These are phyloP conservation scores for Vanrija pseudolonga DNA, from an alignment of 1,284 basidiomycete genomes.

Conservation along the genomic window DNA sequence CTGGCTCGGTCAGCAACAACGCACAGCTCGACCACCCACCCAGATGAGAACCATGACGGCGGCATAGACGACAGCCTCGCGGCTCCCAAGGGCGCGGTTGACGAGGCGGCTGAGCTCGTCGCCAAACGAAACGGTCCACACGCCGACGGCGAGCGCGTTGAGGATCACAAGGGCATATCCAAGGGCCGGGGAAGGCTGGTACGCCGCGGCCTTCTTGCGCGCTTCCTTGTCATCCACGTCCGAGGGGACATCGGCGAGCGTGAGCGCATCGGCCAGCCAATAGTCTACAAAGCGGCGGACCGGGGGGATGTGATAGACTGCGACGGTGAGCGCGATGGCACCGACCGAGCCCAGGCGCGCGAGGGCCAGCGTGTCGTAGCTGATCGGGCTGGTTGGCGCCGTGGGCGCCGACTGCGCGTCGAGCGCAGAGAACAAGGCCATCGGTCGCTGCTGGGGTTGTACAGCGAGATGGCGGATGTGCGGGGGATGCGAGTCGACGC, in stretches of 20 bases:
- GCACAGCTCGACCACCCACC: conserved; percentile 26
- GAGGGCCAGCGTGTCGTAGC: background rate
- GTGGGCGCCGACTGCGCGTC: no score
- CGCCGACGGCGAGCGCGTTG: conserved; percentile 22
- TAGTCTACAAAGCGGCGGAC: background rate
- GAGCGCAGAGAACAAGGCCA: no score
- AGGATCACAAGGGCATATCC: conserved; percentile 22
- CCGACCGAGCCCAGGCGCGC: background rate
- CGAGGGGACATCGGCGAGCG: conserved; percentile 4
- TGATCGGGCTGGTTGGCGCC: no score
- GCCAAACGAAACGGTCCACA: conserved; percentile 37
- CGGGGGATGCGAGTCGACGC: background rate
- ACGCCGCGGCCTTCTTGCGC: background rate
- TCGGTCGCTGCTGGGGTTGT: background rate
- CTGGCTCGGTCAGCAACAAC: conserved; percentile 3
- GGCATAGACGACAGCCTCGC: conserved; percentile 8
- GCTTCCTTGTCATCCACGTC: conserved; percentile 3
- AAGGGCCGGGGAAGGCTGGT: conserved; percentile 1
- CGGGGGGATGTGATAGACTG: background rate
- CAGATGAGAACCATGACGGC: conserved; percentile 39
- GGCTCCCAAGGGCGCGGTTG: conserved; percentile 5
- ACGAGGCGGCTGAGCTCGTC: conserved; percentile 15
- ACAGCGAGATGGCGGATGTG: background rate
- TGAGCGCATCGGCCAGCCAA: conserved; percentile 11
- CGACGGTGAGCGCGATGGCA: background rate